These are phyloP conservation scores for Cryoendolithus antarcticus DNA, from an alignment of 2,329 filamentous ascomycete species.

Conservation along the genomic window DNA sequence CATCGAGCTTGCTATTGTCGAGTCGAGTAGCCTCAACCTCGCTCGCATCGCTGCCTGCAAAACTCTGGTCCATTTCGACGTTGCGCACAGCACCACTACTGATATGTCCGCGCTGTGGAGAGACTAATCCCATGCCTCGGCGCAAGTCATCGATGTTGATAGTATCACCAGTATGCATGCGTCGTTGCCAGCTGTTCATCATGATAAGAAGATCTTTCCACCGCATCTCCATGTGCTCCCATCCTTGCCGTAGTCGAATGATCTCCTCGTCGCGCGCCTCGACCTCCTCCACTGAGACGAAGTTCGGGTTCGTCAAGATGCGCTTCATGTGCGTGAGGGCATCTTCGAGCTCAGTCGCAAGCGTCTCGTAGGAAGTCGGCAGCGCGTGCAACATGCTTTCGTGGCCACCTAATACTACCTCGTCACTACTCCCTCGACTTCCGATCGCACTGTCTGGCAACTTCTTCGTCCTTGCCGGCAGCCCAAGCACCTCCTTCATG, in stretches of 20 bases:
- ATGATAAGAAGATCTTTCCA: constrained; percentile 84
- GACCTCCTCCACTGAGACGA: constrained; percentile 90
- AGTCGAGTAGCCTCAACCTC: constrained; percentile 9
- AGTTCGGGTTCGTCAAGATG: constrained; percentile 87
- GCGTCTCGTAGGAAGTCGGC: constrained; percentile 52
- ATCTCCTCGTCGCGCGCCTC: constrained; percentile 90
- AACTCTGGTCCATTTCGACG: constrained; percentile 13
- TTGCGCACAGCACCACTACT: not conserved
- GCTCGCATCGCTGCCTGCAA: constrained; percentile 17
- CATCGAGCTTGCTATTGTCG: constrained; percentile 3
- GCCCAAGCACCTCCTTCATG: constrained; percentile 51
- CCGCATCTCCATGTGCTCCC: constrained; percentile 84
- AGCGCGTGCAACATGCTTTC: constrained; percentile 31
- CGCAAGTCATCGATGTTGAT: constrained; percentile 50
- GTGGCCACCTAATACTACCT: constrained; percentile 11
- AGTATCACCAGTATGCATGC: constrained; percentile 61
- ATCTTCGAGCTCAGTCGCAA: constrained; percentile 61
- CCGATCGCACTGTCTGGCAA: constrained; percentile 21
- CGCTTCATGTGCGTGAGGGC: constrained; percentile 71
- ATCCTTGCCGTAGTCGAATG: constrained; percentile 64
- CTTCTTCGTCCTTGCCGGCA: constrained; percentile 27
- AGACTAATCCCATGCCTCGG: constrained; percentile 47
- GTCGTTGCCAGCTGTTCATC: constrained; percentile 83
- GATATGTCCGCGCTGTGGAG: constrained; percentile 18
- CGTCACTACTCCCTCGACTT: constrained; percentile 16